Conservation (phyloP, 306 rosid species). For the Inga oerstediana region DNA sequence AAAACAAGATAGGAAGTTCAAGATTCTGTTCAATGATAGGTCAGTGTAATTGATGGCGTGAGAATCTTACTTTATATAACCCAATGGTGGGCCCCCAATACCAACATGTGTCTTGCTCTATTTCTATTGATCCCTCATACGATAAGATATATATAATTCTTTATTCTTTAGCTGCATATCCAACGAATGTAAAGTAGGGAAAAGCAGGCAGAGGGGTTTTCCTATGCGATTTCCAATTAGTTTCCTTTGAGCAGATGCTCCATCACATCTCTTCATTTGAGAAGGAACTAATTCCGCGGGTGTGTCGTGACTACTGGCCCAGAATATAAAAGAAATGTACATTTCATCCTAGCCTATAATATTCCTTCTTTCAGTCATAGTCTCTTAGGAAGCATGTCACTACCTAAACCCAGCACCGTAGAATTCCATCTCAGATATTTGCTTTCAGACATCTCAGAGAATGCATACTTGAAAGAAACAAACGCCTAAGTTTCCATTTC, state of each 20-base stretch:
- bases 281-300: conserved; percentile 44
- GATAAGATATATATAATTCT: conserved; percentile 29
- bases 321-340: conserved; percentile 40
- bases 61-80: conserved; percentile 31
- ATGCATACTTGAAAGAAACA: not conserved
- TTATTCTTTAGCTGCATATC: conserved; percentile 34
- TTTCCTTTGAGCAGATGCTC: conserved; percentile 37
- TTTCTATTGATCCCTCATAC: not conserved
- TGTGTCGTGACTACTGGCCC: conserved; percentile 32
- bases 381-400: conserved; percentile 52
- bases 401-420: conserved; percentile 32
- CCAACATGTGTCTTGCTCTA: not conserved
- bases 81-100: conserved; percentile 24
- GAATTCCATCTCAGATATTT: conserved; percentile 23
- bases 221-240: conserved; percentile 19
- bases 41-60: not conserved
- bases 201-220: conserved; percentile 20
- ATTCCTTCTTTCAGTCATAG: conserved; percentile 42
- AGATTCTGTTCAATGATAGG: not conserved
- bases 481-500: not conserved
- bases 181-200: not conserved
- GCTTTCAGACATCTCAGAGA: conserved; percentile 16
- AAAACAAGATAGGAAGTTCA: not conserved
- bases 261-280: conserved; percentile 42
- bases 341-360: conserved; percentile 39